phyloP scores from a whole-genome alignment of 2,329 filamentous ascomycete genomes.

The Colletotrichum karsti region DNA sequence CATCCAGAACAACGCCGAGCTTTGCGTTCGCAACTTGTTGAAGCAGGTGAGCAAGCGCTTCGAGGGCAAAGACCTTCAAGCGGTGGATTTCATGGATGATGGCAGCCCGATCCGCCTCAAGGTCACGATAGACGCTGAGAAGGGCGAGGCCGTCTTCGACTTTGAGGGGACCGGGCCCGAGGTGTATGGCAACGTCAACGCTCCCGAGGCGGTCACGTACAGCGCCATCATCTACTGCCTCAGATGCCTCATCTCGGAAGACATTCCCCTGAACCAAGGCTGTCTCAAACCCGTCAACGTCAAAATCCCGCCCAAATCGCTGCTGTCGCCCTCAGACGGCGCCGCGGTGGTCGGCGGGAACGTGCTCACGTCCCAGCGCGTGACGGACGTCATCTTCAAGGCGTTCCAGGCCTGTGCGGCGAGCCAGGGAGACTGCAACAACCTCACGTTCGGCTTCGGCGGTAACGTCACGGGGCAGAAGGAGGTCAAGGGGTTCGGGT shows the following conservation, averaged over 20 bases:
- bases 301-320: constrained; percentile 75
- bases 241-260: constrained; percentile 79
- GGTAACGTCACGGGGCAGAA: constrained; percentile 48
- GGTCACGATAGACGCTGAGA: constrained; percentile 77
- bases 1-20: constrained; percentile 83
- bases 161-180: constrained; percentile 83
- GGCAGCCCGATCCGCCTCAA: constrained; percentile 80
- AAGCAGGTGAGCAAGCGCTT: constrained; percentile 77
- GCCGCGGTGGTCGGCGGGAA: constrained; percentile 87
- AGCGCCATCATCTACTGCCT: constrained; percentile 90
- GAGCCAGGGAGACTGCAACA: constrained; percentile 83
- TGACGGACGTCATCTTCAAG: constrained; percentile 61
- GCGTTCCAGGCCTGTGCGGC: constrained; percentile 84
- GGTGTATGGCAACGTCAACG: constrained; percentile 83
- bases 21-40: constrained; percentile 76
- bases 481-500: constrained; percentile 51
- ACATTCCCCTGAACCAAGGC: constrained; percentile 86
- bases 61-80: constrained; percentile 73
- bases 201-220: constrained; percentile 83
- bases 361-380: constrained; percentile 61
- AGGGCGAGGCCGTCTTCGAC: constrained; percentile 83
- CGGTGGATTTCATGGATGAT: constrained; percentile 86
- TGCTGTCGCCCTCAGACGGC: constrained; percentile 78
- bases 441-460: constrained; percentile 82
- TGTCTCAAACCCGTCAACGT: constrained; percentile 80